These are phyloP conservation scores for barrel medic (Medicago truncatula) DNA, from an alignment of 306 rosid species.

Conservation along the genomic window MtrunA17r5.0-ANR NC_053045.1:38080001-38080500, in stretches of 20 bases:
- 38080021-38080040: conserved; percentile 73
- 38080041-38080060: conserved; percentile 74
- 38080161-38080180: neutral
- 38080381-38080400: neutral
- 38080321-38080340: neutral
- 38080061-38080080: conserved; percentile 83
- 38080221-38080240: neutral
- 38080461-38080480: too few species aligned
- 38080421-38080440: too few species aligned
- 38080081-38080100: conserved; percentile 61
- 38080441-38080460: too few species aligned
- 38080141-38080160: conserved; percentile 5
- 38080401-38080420: neutral
- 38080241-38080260: conserved; percentile 14
- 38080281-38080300: conserved; percentile 24
- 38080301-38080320: neutral
- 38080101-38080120: neutral
- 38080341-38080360: conserved; percentile 1
- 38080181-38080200: conserved; percentile 3
- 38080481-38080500: too few species aligned
- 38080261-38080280: conserved; percentile 28
- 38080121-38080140: neutral
- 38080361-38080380: conserved; percentile 13
- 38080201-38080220: conserved; percentile 9
- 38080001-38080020: conserved; percentile 73